Percentiles rank a stretch among this genome's conserved stretches.
Conservation (phyloP, 805 yeast genomes). For the Pichia kluyveri region DNA sequence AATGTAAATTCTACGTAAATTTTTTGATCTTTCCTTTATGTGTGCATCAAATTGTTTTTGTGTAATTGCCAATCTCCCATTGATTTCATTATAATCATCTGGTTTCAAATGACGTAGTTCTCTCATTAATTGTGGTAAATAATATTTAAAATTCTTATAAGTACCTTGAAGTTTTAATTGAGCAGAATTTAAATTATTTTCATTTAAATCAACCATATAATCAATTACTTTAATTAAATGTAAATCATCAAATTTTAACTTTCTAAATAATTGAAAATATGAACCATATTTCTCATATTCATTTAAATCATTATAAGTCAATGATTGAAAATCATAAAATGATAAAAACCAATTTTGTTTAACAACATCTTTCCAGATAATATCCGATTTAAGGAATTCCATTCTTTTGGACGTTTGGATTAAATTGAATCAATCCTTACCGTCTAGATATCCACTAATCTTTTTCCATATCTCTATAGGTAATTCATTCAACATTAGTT, state of each 20-base stretch:
- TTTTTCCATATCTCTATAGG: conserved; percentile 18
- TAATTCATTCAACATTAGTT: background rate
- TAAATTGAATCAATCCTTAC: conserved; percentile 9
- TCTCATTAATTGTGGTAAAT: conserved; percentile 16
- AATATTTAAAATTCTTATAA: conserved; percentile 2
- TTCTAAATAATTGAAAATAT: conserved; percentile 1
- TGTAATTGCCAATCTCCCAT: background rate
- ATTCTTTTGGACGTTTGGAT: conserved; percentile 6
- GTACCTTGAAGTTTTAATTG: background rate
- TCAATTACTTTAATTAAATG: background rate
- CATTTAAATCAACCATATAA: too few relatives aligned
- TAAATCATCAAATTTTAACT: conserved; percentile 1
- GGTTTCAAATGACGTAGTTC: conserved; percentile 13
- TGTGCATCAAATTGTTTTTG: background rate
- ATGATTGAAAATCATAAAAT: background rate
- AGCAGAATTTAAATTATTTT: background rate
- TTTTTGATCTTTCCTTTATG: conserved; percentile 7
- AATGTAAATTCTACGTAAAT: conserved; percentile 10
- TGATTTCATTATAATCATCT: background rate
- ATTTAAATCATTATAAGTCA: background rate
- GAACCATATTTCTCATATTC: background rate
- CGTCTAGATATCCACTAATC: conserved; percentile 5
- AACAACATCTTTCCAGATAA: conserved; percentile 14
- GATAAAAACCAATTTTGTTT: conserved; percentile 1
- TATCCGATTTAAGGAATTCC: conserved; percentile 7